Evolutionary conservation across 176 grass and related monocot genomes (phyloP), one percentile per base, ranked within the genome.

Genomic region (Urochloa ruziziensis): DNA sequence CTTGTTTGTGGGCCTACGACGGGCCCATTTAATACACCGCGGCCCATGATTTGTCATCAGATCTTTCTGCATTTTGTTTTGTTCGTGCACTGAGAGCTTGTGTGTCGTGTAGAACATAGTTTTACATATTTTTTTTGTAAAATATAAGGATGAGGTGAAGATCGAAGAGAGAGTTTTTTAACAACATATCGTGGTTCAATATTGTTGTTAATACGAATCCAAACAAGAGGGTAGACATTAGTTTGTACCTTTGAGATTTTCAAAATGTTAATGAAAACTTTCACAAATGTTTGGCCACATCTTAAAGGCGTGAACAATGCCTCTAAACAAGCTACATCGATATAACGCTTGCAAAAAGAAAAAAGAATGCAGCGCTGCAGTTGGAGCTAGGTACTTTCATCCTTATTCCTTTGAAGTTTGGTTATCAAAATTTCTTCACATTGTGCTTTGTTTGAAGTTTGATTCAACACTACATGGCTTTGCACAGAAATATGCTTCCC

Each of bases 181-280:
- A n/a, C n/a, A n/a, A n/a, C n/a, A n/a, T n/a, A 14, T 8, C 12
- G 28, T 54, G 52, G 52, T 54, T 23, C 63, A 67, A 6, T 67
- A 36, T 67, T 67, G 18, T 40, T 7, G 35, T 13, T 39, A 19
- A 47, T 48, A 17, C 14, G 6, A 28, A 52, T 52, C 16, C 28
- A 21, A 52, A 51, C 61, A 58, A 58, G 40, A 70, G 23, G 16
- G 39, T 17, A 24, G 39, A 44, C 37, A 13, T 15, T 30, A 72
- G 13, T 52, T 52, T 48, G 7, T 18, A 51, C 17, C 47, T n/a
- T 51, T 62, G 4, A 6, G 10, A 58, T 74, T 87, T 87, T 58
- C 18, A n/a, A 87, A 75, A 68, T 49, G 44, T 54, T 19, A 89
- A 25, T 12, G 40, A 66, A 58, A 82, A 46, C 36, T 77, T 27